Conservation (phyloP, 495 filamentous ascomycete genomes). For the Geoglossum glabrum region DNA sequence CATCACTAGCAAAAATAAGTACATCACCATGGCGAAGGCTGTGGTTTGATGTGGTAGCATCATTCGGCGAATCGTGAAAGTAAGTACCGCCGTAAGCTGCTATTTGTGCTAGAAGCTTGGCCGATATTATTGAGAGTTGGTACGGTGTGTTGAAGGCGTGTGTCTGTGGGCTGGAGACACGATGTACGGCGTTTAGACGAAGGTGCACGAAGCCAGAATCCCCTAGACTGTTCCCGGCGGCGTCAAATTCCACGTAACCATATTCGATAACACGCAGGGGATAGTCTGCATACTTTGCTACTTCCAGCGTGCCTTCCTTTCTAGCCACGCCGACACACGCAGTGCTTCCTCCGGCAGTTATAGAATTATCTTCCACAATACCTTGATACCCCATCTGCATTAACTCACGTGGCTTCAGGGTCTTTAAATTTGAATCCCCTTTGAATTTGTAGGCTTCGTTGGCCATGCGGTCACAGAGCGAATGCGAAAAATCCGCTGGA, state of each 20-base stretch:
- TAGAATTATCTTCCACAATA: conserved; percentile 47
- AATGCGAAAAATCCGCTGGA: conserved; percentile 86
- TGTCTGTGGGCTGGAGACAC: conserved; percentile 68
- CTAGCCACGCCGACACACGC: conserved; percentile 61
- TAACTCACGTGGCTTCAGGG: conserved; percentile 44
- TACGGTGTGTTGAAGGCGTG: conserved; percentile 96
- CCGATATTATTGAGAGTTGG: conserved; percentile 77
- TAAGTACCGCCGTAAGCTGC: conserved; percentile 63
- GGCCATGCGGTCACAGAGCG: conserved; percentile 84
- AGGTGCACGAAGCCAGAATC: conserved; percentile 90
- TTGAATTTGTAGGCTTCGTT: conserved; percentile 26
- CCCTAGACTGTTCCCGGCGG: conserved; percentile 35
- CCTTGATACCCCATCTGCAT: conserved; percentile 67
- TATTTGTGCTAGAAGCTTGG: conserved; percentile 52
- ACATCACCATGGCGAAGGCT: conserved; percentile 75
- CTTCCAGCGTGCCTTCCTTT: conserved; percentile 49
- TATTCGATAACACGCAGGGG: neutral
- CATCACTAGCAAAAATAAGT: conserved; percentile 77
- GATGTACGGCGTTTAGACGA: conserved; percentile 61
- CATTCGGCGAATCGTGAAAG: conserved; percentile 59
- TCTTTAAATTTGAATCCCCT: conserved; percentile 17
- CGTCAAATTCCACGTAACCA: neutral
- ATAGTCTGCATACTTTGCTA: conserved; percentile 48
- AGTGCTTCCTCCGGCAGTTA: conserved; percentile 74
- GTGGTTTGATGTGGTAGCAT: conserved; percentile 62